A percentile compares a stretch with the other conserved stretches of the same genome.
Conservation (phyloP, 225 moss, liverwort and hornwort genomes). For the Asterella californica region DNA sequence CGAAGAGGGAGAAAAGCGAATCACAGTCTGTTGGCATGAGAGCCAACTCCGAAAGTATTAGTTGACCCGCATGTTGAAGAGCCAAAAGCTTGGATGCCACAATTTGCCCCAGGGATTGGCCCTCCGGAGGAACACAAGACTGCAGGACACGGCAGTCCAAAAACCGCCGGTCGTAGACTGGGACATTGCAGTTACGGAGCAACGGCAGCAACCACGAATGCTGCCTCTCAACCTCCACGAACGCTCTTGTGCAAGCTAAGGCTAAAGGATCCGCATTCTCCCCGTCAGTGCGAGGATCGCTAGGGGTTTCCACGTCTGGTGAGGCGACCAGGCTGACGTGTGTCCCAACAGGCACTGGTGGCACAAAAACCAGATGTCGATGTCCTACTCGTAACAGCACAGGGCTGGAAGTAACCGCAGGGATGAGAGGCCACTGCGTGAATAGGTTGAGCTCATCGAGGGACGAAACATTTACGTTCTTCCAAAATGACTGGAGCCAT, state of each 20-base stretch:
- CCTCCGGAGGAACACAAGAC: conserved; percentile 49
- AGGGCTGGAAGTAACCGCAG: conserved; percentile 55
- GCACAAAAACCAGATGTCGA: conserved; percentile 71
- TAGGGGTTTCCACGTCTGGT: conserved; percentile 16
- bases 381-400: conserved; percentile 65
- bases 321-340: not conserved
- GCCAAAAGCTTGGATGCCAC: conserved; percentile 63
- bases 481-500: conserved; percentile 73
- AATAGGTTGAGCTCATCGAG: conserved; percentile 58
- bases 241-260: conserved; percentile 42
- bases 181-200: conserved; percentile 64
- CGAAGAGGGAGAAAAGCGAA: conserved; percentile 67
- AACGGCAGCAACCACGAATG: conserved; percentile 71
- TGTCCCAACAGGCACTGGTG: conserved; percentile 41
- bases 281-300: conserved; percentile 24
- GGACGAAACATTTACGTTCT: conserved; percentile 53
- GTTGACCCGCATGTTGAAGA: conserved; percentile 60
- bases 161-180: conserved; percentile 68
- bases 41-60: conserved; percentile 46
- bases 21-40: conserved; percentile 69
- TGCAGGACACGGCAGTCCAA: conserved; percentile 59
- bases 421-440: conserved; percentile 73
- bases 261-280: conserved; percentile 1
- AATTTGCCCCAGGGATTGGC: conserved; percentile 56
- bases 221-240: conserved; percentile 56